Percentiles rank a stretch among this genome's conserved stretches.
Conservation (phyloP, 2,329 filamentous ascomycete species). For the Didymellaceae sp. region DNA sequence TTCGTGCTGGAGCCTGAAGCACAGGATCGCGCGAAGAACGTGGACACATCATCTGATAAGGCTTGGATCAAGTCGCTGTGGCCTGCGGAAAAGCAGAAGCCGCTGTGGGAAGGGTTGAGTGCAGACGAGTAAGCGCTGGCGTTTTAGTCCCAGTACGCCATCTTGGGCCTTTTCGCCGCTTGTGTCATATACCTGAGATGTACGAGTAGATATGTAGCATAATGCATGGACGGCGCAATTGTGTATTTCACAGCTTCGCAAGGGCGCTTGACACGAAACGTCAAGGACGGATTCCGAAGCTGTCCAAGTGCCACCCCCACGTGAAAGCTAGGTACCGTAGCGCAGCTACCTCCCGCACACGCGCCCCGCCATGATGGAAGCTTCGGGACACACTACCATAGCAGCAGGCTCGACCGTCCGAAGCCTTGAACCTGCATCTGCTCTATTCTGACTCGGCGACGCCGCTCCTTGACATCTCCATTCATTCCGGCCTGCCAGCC, state of each 20-base stretch:
- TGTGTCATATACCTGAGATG: conserved; percentile 31
- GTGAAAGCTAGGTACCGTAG: conserved; percentile 17
- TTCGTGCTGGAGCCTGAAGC: conserved; percentile 75
- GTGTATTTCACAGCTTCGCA: conserved; percentile 13
- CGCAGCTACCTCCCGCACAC: conserved; percentile 1
- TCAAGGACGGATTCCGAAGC: too few species aligned
- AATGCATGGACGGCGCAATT: conserved; percentile 25
- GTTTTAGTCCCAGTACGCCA: neutral
- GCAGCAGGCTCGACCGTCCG: neutral
- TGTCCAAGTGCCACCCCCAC: neutral
- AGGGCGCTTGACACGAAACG: too few species aligned
- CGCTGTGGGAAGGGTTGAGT: conserved; percentile 41
- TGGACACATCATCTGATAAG: conserved; percentile 26
- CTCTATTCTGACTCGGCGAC: neutral
- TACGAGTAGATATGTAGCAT: conserved; percentile 41
- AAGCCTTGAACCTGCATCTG: conserved; percentile 5
- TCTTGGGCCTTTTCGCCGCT: conserved; percentile 29
- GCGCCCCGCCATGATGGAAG: conserved; percentile 24
- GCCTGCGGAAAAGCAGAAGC: conserved; percentile 44
- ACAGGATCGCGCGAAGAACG: conserved; percentile 65
- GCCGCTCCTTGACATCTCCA: neutral
- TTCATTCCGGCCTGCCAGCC: conserved; percentile 2
- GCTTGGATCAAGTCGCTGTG: conserved; percentile 41
- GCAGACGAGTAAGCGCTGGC: conserved; percentile 29
- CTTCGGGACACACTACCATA: conserved; percentile 35